Base-by-base conservation (phyloP, 805 yeast genomes). In the Teunomyces funiuensis region DNA sequence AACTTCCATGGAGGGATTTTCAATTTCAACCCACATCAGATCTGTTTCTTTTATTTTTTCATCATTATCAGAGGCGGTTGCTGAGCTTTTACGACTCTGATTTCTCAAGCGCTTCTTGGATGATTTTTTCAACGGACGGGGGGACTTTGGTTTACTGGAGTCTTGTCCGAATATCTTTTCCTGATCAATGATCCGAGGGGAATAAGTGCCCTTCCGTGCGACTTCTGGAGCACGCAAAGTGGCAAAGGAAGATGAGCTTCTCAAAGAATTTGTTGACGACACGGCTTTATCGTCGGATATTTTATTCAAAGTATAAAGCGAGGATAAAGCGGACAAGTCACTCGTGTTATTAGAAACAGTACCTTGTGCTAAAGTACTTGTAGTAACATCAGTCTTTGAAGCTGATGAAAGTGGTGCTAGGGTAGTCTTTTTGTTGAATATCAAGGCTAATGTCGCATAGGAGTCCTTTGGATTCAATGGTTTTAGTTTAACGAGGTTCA, bases 1-100 rank as follows among this genome's bases (percentile, higher is more conserved):
- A 4, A 78, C 67, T 5, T 83, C 82, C 43, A 77, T 77, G 0
- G 97, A 88, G 0, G 97, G 97, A 52, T 90, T 91, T 3, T 49
- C 46, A 8, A 71, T 57, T 13, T 58, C 63, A 28, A 61, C 57
- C 73, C 74, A 71, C 36, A 61, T 61, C 6, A 22, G 33, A 36
- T 44, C 41, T 8, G 34, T 34, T 14, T 14, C 23, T 3, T 14
- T 31, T 11, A 33, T 37, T 9, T 8, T n/a, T 13, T 30, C 40
- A 10, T 33, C 27, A 5, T 20, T 26, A n/a, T 38, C 41, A 7
- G 36, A 23, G 10, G 23, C 23, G 1, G 29, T 40, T n/a, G 34
- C 18, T 6, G 34, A 31, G n/a, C n/a, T 23, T 8, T 13, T 19
- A 2, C 25, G 16, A 6, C n/a, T n/a, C n/a, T n/a, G n/a, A n/a